phyloP scores from a whole-genome alignment of 371 early-diverging fungal species.

The Mortierella sp. region DNA sequence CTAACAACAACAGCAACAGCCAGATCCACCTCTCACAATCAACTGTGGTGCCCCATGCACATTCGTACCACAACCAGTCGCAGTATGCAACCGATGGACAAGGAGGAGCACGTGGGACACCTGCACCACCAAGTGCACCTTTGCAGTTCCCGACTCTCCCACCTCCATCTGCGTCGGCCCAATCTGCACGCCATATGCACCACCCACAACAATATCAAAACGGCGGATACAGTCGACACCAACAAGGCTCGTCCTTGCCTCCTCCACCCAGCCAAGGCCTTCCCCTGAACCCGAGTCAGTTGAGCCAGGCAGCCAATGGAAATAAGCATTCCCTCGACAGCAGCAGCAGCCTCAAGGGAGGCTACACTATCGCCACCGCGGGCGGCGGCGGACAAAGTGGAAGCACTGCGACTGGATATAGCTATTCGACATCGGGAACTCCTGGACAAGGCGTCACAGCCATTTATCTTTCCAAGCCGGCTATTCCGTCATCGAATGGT shows the following conservation, averaged over 20 bases:
- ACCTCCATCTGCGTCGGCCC: slow-evolving; percentile 42
- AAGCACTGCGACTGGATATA: slow-evolving; percentile 30
- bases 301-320: slow-evolving; percentile 15
- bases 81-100: neutral
- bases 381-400: slow-evolving; percentile 19
- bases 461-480: slow-evolving; percentile 53
- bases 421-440: slow-evolving; percentile 21
- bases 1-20: slow-evolving; percentile 46
- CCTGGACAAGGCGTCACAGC: slow-evolving; percentile 35
- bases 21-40: slow-evolving; percentile 44
- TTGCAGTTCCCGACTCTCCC: slow-evolving; percentile 44
- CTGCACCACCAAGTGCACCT: slow-evolving; percentile 12
- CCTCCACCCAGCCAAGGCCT: slow-evolving; percentile 32
- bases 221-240: slow-evolving; percentile 22
- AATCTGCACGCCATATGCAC: slow-evolving; percentile 29
- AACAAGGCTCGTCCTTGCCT: slow-evolving; percentile 18
- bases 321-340: slow-evolving; percentile 19
- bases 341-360: neutral
- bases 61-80: neutral
- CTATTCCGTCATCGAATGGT: slow-evolving; percentile 17
- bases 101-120: slow-evolving; percentile 15
- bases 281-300: slow-evolving; percentile 19
- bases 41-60: neutral
- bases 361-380: slow-evolving; percentile 12
- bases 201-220: slow-evolving; percentile 18